Base-by-base conservation (phyloP, 345 rosid genomes). In the Turnera subulata region DNA sequence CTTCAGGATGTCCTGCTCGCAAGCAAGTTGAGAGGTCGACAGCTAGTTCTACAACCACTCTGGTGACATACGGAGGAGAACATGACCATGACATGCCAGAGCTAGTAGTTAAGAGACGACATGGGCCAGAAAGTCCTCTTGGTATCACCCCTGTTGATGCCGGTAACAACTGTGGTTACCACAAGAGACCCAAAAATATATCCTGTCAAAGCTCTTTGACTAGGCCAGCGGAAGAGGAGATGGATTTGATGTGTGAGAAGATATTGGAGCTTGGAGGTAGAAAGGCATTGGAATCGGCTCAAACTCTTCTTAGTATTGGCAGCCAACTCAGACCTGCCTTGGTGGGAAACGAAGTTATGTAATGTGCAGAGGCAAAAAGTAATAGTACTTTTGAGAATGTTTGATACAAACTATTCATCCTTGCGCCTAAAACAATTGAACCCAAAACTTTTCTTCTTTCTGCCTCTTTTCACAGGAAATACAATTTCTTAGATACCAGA, bases 251-350 rank as follows among this genome's bases (percentile, higher is more conserved):
- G 61, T 60, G 43, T 3, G 71, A 67, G 49, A 49, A 49, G 65
- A 39, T 67, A 21, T 38, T 55, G 50, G 66, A 67, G 46, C 72
- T 67, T 67, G 72, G 72, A 48, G 72, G 62, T 21, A 61, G 47
- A 46, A 24, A 53, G 50, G 72, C 66, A 61, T 18, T 67, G 25
- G 72, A 67, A 23, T 67, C 72, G 2, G 72, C 72, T 42, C 55
- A 19, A 49, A 67, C 61, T 0, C 72, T 67, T 54, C 72, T 67
- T 37, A 61, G 66, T 56, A 67, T 67, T 37, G 56, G 61, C 47
- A 25, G 25, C 12, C 42, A 59, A 40, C 33, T 48, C 45, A 53
- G 51, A 49, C 65, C 40, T 43, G 49, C 61, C 40, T 32, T 46
- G 57, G 6, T 20, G 18, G 42, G 21, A 35, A 16, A 57, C 39